These are phyloP conservation scores for Backusella sp. DNA, from an alignment of 192 early-diverging fungal species.

Conservation along the genomic window DNA sequence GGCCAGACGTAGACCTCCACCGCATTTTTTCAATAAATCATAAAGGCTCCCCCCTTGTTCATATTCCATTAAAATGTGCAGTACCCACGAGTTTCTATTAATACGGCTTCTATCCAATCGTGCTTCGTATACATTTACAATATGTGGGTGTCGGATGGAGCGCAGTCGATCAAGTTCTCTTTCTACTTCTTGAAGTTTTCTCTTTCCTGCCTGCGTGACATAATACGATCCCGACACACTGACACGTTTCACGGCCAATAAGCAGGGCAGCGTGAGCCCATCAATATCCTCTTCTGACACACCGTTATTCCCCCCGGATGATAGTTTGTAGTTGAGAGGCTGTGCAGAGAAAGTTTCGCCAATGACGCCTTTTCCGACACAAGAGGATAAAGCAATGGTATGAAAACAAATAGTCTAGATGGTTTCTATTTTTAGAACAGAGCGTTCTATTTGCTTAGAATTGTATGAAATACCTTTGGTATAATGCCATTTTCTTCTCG, in stretches of 20 bases:
- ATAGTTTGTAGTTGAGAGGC: slow-evolving; percentile 35
- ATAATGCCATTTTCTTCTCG: slow-evolving; percentile 11
- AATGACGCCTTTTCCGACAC: slow-evolving; percentile 29
- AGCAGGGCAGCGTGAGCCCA: neutral
- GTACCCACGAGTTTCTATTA: slow-evolving; percentile 34
- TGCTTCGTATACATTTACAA: slow-evolving; percentile 58
- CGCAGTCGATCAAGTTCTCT: slow-evolving; percentile 58
- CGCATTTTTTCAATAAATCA: slow-evolving; percentile 65
- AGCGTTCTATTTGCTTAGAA: too few relatives aligned
- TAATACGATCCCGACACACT: slow-evolving; percentile 45
- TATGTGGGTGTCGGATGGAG: slow-evolving; percentile 56
- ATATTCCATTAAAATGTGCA: slow-evolving; percentile 55
- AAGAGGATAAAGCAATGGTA: slow-evolving; percentile 33
- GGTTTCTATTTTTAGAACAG: neutral
- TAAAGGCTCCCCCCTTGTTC: slow-evolving; percentile 52
- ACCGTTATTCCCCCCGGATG: neutral
- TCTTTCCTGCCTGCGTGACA: slow-evolving; percentile 51
- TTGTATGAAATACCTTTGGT: slow-evolving; percentile 18
- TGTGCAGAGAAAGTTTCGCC: slow-evolving; percentile 29
- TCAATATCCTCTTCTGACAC: neutral
- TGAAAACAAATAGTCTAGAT: slow-evolving; percentile 32
- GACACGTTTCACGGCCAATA: slow-evolving; percentile 35
- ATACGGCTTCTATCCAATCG: slow-evolving; percentile 41
- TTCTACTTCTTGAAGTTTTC: slow-evolving; percentile 56
- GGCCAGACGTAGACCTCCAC: slow-evolving; percentile 50